Percentiles rank a stretch among this genome's conserved stretches.
Conservation (phyloP, 352 stramenopile species). For the Pythium utonaiense region DNA sequence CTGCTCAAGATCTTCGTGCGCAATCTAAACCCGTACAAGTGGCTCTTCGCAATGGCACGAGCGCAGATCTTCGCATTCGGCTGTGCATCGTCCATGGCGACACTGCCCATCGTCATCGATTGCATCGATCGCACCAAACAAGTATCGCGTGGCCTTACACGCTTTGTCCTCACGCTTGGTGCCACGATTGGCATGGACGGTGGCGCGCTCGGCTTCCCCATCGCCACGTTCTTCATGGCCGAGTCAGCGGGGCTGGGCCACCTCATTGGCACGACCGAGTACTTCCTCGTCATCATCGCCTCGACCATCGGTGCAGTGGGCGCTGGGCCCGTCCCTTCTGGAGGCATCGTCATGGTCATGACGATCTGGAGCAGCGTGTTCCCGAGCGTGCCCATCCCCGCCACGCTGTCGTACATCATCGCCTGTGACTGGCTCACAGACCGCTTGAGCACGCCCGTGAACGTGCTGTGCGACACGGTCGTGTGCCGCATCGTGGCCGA, state of each 20-base stretch:
- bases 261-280: constrained; percentile 20
- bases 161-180: constrained; percentile 30
- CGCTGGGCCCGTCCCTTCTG: constrained; percentile 23
- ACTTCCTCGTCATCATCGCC: constrained; percentile 28
- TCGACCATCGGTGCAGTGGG: constrained; percentile 24
- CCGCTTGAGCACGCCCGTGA: constrained; percentile 41
- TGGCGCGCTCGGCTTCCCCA: constrained; percentile 21
- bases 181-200: constrained; percentile 30
- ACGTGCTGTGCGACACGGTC: constrained; percentile 49
- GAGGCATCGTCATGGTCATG: constrained; percentile 33
- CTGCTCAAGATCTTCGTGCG: constrained; percentile 23
- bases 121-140: constrained; percentile 27
- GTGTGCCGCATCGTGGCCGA: constrained; percentile 55
- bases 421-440: constrained; percentile 54
- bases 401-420: constrained; percentile 46
- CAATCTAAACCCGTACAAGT: constrained; percentile 25
- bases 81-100: constrained; percentile 36
- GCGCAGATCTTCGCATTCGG: constrained; percentile 32
- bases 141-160: constrained; percentile 20
- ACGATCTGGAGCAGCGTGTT: constrained; percentile 35
- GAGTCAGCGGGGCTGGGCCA: constrained; percentile 14
- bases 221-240: constrained; percentile 33
- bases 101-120: constrained; percentile 29
- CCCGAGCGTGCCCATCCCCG: constrained; percentile 28
- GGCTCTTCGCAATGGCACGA: constrained; percentile 26